Percentiles rank a stretch among this genome's conserved stretches.
phyloP scores from a whole-genome alignment of 805 yeast species.

The Yarrowia sp. region DNA sequence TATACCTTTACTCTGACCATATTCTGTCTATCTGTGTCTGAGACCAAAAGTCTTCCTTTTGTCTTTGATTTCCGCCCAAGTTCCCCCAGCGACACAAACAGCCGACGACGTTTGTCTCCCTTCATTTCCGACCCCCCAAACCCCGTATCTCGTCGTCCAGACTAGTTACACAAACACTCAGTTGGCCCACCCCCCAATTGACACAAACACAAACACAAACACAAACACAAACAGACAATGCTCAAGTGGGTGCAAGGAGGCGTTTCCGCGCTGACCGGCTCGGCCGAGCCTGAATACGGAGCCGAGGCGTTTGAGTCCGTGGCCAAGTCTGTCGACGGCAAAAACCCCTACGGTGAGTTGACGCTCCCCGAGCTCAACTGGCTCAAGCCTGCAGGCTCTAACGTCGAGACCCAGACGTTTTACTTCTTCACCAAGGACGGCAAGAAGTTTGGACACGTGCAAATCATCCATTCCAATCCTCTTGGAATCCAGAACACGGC shows the following conservation, averaged over 20 bases:
- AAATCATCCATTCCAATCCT: conserved; percentile 88
- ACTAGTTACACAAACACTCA: background rate
- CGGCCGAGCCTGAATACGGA: conserved; percentile 97
- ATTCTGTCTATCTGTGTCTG: background rate
- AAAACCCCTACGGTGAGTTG: conserved; percentile 59
- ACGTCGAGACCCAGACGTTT: conserved; percentile 93
- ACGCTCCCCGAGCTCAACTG: conserved; percentile 69
- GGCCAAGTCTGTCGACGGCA: conserved; percentile 52
- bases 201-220: too few relatives aligned
- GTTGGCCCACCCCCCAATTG: too few relatives aligned
- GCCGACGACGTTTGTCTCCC: too few relatives aligned
- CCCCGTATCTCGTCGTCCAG: too few relatives aligned
- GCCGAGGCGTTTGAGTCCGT: conserved; percentile 87
- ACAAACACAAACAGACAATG: too few relatives aligned
- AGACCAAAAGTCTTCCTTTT: too few relatives aligned
- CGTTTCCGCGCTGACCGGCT: conserved; percentile 89
- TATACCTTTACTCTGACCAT: background rate
- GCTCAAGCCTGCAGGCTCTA: conserved; percentile 71
- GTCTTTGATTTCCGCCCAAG: too few relatives aligned
- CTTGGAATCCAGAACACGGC: conserved; percentile 80
- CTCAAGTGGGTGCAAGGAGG: conserved; percentile 59
- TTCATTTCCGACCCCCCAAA: too few relatives aligned
- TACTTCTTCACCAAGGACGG: conserved; percentile 65
- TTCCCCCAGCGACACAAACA: too few relatives aligned
- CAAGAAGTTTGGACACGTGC: conserved; percentile 82